Percentiles rank a stretch among this genome's conserved stretches.
Evolutionary conservation across 164 flowering plant species (phyloP).

Genomic region (Liriodendron chinense): DNA sequence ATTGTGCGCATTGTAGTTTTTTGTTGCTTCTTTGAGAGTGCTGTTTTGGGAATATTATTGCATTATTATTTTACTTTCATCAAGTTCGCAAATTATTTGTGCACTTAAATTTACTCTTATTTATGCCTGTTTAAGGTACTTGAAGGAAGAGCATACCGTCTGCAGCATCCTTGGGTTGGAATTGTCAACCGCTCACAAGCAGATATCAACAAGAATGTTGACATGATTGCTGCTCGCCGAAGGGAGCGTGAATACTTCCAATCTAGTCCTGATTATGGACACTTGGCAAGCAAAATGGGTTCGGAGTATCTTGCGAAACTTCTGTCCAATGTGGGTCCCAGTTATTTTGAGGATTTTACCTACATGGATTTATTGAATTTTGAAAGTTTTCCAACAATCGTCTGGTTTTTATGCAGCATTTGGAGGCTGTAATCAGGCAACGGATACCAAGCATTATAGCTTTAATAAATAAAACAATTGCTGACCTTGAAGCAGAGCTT

Average conservation of each 20-base stretch:
- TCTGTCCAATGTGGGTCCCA: constrained; percentile 61
- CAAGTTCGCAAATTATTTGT: not conserved
- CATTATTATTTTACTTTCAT: not conserved
- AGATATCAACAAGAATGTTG: constrained; percentile 83
- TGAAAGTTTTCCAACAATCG: constrained; percentile 5
- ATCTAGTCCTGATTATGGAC: constrained; percentile 80
- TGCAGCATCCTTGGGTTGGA: constrained; percentile 95
- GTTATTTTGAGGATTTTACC: constrained; percentile 5
- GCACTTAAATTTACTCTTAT: constrained; percentile 11
- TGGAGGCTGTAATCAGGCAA: constrained; percentile 84
- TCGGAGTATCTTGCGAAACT: constrained; percentile 93
- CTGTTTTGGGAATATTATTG: too few species aligned
- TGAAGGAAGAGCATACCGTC: constrained; percentile 80
- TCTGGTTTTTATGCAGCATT: constrained; percentile 49
- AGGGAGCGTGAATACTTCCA: constrained; percentile 78
- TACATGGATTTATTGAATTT: constrained; percentile 4
- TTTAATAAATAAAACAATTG: constrained; percentile 82
- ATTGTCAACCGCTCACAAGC: constrained; percentile 92
- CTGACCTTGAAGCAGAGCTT: constrained; percentile 89
- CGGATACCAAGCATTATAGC: constrained; percentile 90
- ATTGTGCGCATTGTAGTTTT: too few species aligned
- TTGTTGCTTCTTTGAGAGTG: too few species aligned
- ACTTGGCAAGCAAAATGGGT: constrained; percentile 79
- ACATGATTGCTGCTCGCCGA: constrained; percentile 77
- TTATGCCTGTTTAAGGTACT: constrained; percentile 54